Percentiles rank a stretch among this genome's conserved stretches.
Evolutionary conservation across 192 early-diverging fungal genomes (phyloP).

Genomic region (Chytriomyces sp.): DNA sequence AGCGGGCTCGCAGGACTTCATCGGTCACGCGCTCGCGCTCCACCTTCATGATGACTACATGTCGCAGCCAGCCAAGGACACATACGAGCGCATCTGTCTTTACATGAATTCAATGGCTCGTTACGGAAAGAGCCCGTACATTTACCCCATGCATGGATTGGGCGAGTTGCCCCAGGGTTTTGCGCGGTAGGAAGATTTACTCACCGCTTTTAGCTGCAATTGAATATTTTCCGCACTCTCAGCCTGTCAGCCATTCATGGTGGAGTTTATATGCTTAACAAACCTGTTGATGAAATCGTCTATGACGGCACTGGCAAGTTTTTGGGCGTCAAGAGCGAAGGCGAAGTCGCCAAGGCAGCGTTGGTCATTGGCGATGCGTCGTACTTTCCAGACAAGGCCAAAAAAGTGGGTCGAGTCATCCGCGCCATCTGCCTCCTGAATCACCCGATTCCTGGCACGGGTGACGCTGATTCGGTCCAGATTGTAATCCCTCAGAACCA

Average conservation of each 20-base stretch:
- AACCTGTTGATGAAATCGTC: constrained; percentile 87
- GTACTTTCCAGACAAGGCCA: constrained; percentile 82
- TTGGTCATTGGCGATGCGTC: constrained; percentile 96
- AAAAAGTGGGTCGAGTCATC: constrained; percentile 81
- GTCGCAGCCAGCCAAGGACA: constrained; percentile 71
- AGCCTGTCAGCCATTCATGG: constrained; percentile 97
- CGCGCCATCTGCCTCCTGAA: constrained; percentile 93
- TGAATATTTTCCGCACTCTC: neutral
- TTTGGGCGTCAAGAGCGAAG: constrained; percentile 85
- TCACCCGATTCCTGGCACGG: constrained; percentile 87
- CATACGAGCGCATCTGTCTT: constrained; percentile 85
- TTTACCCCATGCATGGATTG: constrained; percentile 97
- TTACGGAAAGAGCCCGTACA: constrained; percentile 95
- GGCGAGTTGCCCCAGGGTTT: constrained; percentile 98
- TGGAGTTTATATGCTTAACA: constrained; percentile 98
- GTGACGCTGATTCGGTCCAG: constrained; percentile 85
- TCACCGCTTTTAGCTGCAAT: neutral
- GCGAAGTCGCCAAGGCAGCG: constrained; percentile 77
- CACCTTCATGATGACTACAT: constrained; percentile 84
- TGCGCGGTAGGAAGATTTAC: constrained; percentile 54
- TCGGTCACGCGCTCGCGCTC: constrained; percentile 96
- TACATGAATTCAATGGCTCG: constrained; percentile 91
- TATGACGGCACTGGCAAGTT: constrained; percentile 79
- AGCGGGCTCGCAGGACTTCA: constrained; percentile 92
- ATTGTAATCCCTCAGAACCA: constrained; percentile 98